phyloP scores from a whole-genome alignment of 2,329 filamentous ascomycete genomes.

The Neospermospora avenae region DNA sequence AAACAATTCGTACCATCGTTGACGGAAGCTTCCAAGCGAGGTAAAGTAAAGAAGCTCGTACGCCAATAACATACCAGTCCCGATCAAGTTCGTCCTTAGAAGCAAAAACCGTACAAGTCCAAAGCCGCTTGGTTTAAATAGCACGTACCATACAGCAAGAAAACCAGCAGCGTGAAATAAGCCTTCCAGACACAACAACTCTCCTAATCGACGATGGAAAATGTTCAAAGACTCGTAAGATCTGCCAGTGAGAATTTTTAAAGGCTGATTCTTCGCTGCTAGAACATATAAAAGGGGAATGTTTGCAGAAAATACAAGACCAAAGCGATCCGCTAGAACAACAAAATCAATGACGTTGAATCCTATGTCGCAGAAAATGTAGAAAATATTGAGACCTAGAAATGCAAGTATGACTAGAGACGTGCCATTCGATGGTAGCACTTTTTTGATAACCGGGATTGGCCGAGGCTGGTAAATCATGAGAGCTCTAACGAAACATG shows the following conservation, averaged over 20 bases:
- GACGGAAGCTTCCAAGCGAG: constrained; percentile 56
- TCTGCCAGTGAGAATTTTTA: constrained; percentile 57
- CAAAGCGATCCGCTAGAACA: constrained; percentile 42
- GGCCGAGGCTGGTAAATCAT: constrained; percentile 56
- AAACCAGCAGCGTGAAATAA: constrained; percentile 54
- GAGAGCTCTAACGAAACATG: constrained; percentile 22
- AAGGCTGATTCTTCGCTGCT: constrained; percentile 63
- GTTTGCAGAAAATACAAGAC: constrained; percentile 44
- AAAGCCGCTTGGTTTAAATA: constrained; percentile 48
- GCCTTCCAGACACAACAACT: constrained; percentile 58
- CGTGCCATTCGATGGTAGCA: constrained; percentile 54
- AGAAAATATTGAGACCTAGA: constrained; percentile 54
- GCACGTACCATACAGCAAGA: constrained; percentile 51
- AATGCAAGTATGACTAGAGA: constrained; percentile 50
- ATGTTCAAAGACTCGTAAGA: constrained; percentile 66
- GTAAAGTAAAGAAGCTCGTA: constrained; percentile 63
- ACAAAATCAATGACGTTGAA: constrained; percentile 49
- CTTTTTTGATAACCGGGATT: constrained; percentile 54
- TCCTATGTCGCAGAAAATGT: constrained; percentile 51
- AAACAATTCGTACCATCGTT: constrained; percentile 61
- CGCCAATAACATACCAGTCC: constrained; percentile 51
- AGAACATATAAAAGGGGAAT: constrained; percentile 58
- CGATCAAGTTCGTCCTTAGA: constrained; percentile 49
- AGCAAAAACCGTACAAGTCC: constrained; percentile 49
- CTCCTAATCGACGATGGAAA: constrained; percentile 61